Conservation (phyloP, 306 rosid genomes). For the Fragaria nilgerrensis region DNA sequence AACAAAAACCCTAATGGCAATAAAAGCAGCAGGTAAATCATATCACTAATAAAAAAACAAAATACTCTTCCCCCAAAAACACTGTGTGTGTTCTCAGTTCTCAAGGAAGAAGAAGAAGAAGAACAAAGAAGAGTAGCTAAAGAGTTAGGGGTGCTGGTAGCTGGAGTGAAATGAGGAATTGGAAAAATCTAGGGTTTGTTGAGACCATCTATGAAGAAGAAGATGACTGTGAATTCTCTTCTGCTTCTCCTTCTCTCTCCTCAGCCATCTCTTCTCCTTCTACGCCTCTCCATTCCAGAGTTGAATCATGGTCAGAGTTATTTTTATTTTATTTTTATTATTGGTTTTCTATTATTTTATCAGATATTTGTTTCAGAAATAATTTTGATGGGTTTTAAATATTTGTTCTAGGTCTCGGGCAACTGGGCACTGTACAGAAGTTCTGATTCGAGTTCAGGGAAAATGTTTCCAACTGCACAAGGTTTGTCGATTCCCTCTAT, state of each 20-base stretch:
- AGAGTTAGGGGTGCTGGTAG: not conserved
- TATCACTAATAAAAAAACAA: not conserved
- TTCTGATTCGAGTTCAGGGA: constrained; percentile 56
- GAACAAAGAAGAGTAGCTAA: not conserved
- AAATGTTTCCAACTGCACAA: constrained; percentile 76
- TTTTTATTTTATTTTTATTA: too few species aligned
- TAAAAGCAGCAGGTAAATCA: constrained; percentile 9
- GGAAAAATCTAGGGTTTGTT: constrained; percentile 57
- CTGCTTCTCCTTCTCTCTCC: constrained; percentile 66
- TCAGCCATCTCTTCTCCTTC: constrained; percentile 54
- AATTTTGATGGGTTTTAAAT: not conserved
- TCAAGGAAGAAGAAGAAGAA: not conserved
- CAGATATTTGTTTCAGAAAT: too few species aligned
- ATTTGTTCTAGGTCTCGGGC: constrained; percentile 42
- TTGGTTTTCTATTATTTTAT: not conserved
- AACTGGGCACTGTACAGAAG: constrained; percentile 51
- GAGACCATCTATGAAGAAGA: constrained; percentile 87
- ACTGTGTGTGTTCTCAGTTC: constrained; percentile 17
- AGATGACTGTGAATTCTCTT: constrained; percentile 44
- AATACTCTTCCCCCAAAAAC: not conserved
- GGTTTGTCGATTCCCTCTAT: constrained; percentile 37
- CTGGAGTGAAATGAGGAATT: constrained; percentile 33
- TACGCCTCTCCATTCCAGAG: constrained; percentile 54
- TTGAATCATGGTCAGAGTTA: constrained; percentile 50
- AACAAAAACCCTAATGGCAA: constrained; percentile 19